A percentile compares a stretch with the other conserved stretches of the same genome.
Conservation (phyloP, 164 flowering plant species). For the Vitis labrusca region DNA sequence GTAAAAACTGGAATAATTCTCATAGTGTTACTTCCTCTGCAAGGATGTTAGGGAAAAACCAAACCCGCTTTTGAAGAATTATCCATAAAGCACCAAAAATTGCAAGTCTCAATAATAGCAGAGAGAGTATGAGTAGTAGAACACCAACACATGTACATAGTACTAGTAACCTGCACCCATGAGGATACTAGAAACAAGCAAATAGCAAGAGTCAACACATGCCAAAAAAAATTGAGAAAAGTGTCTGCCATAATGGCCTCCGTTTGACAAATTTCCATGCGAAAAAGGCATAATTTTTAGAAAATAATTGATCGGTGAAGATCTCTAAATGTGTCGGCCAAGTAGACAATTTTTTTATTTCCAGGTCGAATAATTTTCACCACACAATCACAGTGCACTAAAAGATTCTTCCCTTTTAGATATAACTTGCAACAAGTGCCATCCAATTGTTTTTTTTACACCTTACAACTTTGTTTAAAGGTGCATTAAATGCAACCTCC, state of each 20-base stretch:
- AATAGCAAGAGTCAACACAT: slow-evolving; percentile 58
- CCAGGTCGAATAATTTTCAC: no score
- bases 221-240: slow-evolving; percentile 88
- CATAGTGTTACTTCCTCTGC: slow-evolving; percentile 96
- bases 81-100: slow-evolving; percentile 79
- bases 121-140: slow-evolving; percentile 64
- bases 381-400: no score
- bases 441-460: slow-evolving; percentile 85
- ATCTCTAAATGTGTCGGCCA: no score
- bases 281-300: slow-evolving; percentile 93
- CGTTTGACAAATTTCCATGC: slow-evolving; percentile 92
- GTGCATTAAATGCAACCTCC: slow-evolving; percentile 85
- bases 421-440: slow-evolving; percentile 91
- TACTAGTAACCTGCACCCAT: slow-evolving; percentile 71
- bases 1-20: slow-evolving; percentile 93
- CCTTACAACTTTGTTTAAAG: slow-evolving; percentile 64
- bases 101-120: slow-evolving; percentile 66
- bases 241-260: slow-evolving; percentile 91
- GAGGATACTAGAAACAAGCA: slow-evolving; percentile 73
- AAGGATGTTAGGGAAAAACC: slow-evolving; percentile 97
- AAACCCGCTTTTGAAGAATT: slow-evolving; percentile 76
- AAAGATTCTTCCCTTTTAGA: slow-evolving; percentile 58
- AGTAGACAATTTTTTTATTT: no score
- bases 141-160: slow-evolving; percentile 89
- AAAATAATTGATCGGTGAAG: slow-evolving; percentile 63